A percentile compares a stretch with the other conserved stretches of the same genome.
Conservation (phyloP, 768 basidiomycete species). For the Leccinum boreale region DNA sequence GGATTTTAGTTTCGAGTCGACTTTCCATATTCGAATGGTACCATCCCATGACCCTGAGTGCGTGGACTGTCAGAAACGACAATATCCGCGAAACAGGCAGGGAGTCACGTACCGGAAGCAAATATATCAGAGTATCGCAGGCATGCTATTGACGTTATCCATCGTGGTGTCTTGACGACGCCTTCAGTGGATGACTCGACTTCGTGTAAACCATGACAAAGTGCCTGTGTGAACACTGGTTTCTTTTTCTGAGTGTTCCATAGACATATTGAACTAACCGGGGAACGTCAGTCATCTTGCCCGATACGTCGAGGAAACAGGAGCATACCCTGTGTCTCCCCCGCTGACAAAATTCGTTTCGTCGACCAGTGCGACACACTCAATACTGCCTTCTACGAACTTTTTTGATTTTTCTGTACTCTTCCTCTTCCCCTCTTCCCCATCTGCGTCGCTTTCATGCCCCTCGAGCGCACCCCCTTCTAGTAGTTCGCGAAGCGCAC, state of each 20-base stretch:
- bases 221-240: slow-evolving; percentile 78
- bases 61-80: slow-evolving; percentile 3
- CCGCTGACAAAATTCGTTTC: slow-evolving; percentile 91
- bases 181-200: slow-evolving; percentile 71
- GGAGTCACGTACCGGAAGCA: slow-evolving; percentile 64
- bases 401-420: slow-evolving; percentile 22
- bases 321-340: slow-evolving; percentile 88
- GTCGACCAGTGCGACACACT: slow-evolving; percentile 93
- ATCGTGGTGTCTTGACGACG: slow-evolving; percentile 72
- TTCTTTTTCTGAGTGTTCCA: slow-evolving; percentile 96
- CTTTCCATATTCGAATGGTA: slow-evolving; percentile 83
- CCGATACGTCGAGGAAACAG: neutral
- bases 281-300: neutral
- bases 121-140: slow-evolving; percentile 90
- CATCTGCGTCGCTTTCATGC: slow-evolving; percentile 47
- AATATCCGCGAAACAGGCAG: neutral
- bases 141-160: slow-evolving; percentile 84
- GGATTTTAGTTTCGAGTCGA: slow-evolving; percentile 73
- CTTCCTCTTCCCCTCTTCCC: slow-evolving; percentile 34
- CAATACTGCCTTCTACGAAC: slow-evolving; percentile 88
- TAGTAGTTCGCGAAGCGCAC: slow-evolving; percentile 71
- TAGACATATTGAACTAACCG: slow-evolving; percentile 70
- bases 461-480: slow-evolving; percentile 74
- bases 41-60: slow-evolving; percentile 90
- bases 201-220: slow-evolving; percentile 86